Percentiles rank a stretch among this genome's conserved stretches.
Evolutionary conservation across 768 basidiomycete species (phyloP).

Genomic region (Mrakia hoshinonis): DNA sequence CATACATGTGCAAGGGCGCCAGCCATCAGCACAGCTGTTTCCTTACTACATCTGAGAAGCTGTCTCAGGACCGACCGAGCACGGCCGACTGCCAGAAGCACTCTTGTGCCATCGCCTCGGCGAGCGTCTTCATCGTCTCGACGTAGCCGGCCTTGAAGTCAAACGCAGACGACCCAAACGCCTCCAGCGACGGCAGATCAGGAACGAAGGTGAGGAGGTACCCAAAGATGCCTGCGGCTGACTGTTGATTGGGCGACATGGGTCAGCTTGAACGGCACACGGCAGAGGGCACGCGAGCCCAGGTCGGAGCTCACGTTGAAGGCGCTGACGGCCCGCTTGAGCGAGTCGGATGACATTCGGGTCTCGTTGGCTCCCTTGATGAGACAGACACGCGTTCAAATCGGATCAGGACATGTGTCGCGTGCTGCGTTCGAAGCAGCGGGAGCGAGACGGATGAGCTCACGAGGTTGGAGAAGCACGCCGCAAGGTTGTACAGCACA

Average conservation of each 20-base stretch:
- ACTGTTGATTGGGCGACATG: conserved; percentile 26
- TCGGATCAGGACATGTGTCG: not conserved
- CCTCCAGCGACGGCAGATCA: conserved; percentile 32
- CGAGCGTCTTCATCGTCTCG: conserved; percentile 59
- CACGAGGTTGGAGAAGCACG: conserved; percentile 72
- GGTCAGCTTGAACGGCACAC: conserved; percentile 35
- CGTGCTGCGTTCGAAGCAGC: too few species aligned
- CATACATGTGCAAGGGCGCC: not conserved
- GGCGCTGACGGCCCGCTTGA: conserved; percentile 64
- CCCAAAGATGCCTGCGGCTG: conserved; percentile 37
- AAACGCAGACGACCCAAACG: conserved; percentile 36
- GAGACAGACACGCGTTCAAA: not conserved
- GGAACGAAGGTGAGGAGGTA: conserved; percentile 38
- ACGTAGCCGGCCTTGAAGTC: conserved; percentile 63
- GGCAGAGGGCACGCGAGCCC: conserved; percentile 52
- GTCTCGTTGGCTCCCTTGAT: conserved; percentile 31
- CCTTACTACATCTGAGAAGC: not conserved
- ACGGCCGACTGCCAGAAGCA: conserved; percentile 91
- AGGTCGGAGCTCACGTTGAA: conserved; percentile 60
- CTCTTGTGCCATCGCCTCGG: conserved; percentile 92
- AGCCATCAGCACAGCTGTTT: not conserved
- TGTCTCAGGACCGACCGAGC: conserved; percentile 49
- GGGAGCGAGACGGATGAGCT: not conserved
- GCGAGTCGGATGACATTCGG: conserved; percentile 53
- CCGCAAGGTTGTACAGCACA: conserved; percentile 75